A percentile compares a stretch with the other conserved stretches of the same genome.
phyloP scores from a whole-genome alignment of 2,329 filamentous ascomycete species.

The Sclerotinia minor region DNA sequence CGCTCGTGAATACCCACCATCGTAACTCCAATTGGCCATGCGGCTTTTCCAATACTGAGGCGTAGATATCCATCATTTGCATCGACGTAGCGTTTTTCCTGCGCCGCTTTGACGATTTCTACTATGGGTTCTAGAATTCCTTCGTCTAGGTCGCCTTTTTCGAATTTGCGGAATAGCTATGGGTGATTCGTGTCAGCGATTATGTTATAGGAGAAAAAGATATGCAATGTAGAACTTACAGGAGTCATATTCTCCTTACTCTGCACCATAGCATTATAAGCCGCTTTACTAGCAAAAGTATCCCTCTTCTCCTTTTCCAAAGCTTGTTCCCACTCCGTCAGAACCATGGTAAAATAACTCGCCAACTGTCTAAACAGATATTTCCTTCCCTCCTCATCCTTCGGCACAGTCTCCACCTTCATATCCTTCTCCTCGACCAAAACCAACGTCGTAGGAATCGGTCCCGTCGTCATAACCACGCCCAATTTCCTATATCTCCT shows the following conservation, averaged over 20 bases:
- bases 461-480: slow-evolving; percentile 66
- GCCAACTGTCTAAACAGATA: slow-evolving; percentile 85
- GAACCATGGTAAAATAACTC: slow-evolving; percentile 95
- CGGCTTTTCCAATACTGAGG: slow-evolving; percentile 91
- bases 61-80: slow-evolving; percentile 94
- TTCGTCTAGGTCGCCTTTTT: slow-evolving; percentile 76
- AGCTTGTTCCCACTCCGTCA: slow-evolving; percentile 81
- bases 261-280: slow-evolving; percentile 81
- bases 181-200: slow-evolving; percentile 26
- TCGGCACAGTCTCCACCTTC: slow-evolving; percentile 68
- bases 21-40: slow-evolving; percentile 98
- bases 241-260: slow-evolving; percentile 86
- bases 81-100: slow-evolving; percentile 89
- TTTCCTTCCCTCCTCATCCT: slow-evolving; percentile 63
- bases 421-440: slow-evolving; percentile 84
- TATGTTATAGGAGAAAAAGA: background rate
- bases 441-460: slow-evolving; percentile 81
- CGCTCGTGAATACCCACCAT: slow-evolving; percentile 99
- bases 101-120: slow-evolving; percentile 88
- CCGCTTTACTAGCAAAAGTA: slow-evolving; percentile 77
- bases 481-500: slow-evolving; percentile 68
- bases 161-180: slow-evolving; percentile 81
- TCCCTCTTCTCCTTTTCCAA: slow-evolving; percentile 64
- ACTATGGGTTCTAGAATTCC: slow-evolving; percentile 78
- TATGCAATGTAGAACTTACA: slow-evolving; percentile 43